Evolutionary conservation across 805 yeast genomes (phyloP).

Genomic region (Wickerhamomyces sydowiorum): DNA sequence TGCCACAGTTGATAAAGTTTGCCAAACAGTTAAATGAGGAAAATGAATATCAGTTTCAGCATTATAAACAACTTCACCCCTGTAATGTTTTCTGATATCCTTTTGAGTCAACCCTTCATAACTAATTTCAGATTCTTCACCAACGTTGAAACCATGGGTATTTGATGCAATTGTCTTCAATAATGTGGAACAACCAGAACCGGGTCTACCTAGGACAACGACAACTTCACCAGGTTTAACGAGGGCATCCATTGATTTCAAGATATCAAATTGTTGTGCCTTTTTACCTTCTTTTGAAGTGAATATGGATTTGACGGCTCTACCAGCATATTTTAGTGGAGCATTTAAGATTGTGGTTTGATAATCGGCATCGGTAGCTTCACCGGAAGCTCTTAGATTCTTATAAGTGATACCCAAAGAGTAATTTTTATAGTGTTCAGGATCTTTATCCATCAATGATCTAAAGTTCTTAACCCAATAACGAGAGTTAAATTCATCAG

Average conservation of each 20-base stretch:
- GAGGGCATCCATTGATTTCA: conserved; percentile 61
- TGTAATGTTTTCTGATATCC: conserved; percentile 44
- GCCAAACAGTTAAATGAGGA: conserved; percentile 62
- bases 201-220: conserved; percentile 71
- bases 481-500: conserved; percentile 47
- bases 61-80: conserved; percentile 68
- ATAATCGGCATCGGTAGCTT: conserved; percentile 55
- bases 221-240: conserved; percentile 59
- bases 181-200: conserved; percentile 72
- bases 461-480: conserved; percentile 63
- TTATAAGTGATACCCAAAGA: conserved; percentile 54
- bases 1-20: conserved; percentile 63
- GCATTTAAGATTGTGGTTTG: conserved; percentile 54
- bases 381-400: conserved; percentile 57
- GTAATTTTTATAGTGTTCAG: conserved; percentile 53
- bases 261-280: conserved; percentile 34
- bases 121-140: conserved; percentile 37
- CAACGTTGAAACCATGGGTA: conserved; percentile 53
- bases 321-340: conserved; percentile 20
- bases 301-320: conserved; percentile 10
- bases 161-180: conserved; percentile 54
- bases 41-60: conserved; percentile 67
- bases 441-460: conserved; percentile 44
- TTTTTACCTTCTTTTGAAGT: conserved; percentile 16
- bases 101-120: conserved; percentile 50